Evolutionary conservation across 1,284 basidiomycete genomes (phyloP).

Genomic region (Mrakiaceae sp.): DNA sequence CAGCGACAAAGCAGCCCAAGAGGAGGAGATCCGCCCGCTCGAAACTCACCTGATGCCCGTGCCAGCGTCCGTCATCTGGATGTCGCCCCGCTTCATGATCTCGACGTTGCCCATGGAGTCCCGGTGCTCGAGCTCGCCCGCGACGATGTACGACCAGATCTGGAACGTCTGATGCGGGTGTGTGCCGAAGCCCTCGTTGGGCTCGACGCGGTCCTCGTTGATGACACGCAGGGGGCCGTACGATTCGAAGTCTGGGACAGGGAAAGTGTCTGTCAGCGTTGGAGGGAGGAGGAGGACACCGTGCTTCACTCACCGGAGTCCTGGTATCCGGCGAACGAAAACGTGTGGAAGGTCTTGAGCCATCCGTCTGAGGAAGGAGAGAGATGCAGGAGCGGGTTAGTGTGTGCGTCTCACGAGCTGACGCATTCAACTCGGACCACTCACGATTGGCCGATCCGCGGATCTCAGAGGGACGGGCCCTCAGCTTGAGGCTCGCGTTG

Average conservation of each 20-base stretch:
- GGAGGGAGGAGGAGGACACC: not conserved
- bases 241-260: constrained; percentile 19
- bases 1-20: not conserved
- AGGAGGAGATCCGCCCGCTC: not conserved
- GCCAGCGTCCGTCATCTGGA: constrained; percentile 62
- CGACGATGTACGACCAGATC: constrained; percentile 67
- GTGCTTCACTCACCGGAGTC: constrained; percentile 34
- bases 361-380: constrained; percentile 44
- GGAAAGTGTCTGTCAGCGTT: not conserved
- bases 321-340: constrained; percentile 66
- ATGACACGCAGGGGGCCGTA: constrained; percentile 44
- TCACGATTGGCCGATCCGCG: constrained; percentile 72
- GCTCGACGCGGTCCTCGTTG: constrained; percentile 80
- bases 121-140: constrained; percentile 40
- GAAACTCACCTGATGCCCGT: constrained; percentile 31
- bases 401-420: not conserved
- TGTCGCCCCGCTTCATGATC: constrained; percentile 69
- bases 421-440: constrained; percentile 42
- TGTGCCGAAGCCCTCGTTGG: constrained; percentile 68
- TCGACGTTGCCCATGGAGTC: constrained; percentile 86
- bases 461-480: constrained; percentile 47
- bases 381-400: not conserved
- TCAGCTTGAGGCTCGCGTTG: constrained; percentile 18
- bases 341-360: constrained; percentile 85
- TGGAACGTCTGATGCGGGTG: constrained; percentile 78